Evolutionary conservation across 352 stramenopile species (phyloP).

Genomic region (Phytopythium montanum): DNA sequence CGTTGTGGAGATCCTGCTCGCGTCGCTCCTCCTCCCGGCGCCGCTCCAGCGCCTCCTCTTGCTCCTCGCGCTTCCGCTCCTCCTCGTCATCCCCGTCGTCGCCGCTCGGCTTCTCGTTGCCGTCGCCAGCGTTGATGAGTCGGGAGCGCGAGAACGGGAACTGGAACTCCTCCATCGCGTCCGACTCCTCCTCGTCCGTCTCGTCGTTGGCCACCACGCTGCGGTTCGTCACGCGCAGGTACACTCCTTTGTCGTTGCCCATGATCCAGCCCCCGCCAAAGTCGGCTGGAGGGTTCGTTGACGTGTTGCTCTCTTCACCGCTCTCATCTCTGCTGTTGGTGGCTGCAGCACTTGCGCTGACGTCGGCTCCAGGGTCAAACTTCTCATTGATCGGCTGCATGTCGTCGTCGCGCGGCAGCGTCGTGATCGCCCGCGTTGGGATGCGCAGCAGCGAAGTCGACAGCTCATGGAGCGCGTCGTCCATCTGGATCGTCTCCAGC

Average conservation of each 20-base stretch:
- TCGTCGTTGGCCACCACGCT: constrained; percentile 63
- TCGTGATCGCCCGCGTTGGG: constrained; percentile 76
- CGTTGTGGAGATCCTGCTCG: constrained; percentile 39
- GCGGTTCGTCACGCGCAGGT: constrained; percentile 65
- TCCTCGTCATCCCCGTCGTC: constrained; percentile 20
- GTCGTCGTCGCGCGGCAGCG: constrained; percentile 60
- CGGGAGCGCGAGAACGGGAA: constrained; percentile 38
- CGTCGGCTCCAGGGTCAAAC: constrained; percentile 11
- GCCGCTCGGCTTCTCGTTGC: neutral
- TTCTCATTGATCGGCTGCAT: constrained; percentile 39
- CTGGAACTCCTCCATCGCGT: constrained; percentile 35
- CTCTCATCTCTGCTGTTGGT: neutral
- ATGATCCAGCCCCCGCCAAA: constrained; percentile 81
- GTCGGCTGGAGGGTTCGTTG: constrained; percentile 8
- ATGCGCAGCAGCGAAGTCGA: constrained; percentile 65
- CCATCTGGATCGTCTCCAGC: constrained; percentile 54
- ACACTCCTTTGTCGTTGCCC: constrained; percentile 72
- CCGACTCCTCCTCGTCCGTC: constrained; percentile 51
- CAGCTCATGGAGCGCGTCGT: constrained; percentile 58
- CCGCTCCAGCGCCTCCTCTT: constrained; percentile 32
- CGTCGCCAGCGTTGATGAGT: constrained; percentile 18
- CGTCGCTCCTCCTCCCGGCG: constrained; percentile 29
- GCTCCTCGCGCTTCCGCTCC: constrained; percentile 24
- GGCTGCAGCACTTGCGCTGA: constrained; percentile 2
- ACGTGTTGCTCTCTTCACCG: neutral